Base-by-base conservation (phyloP, 257 asterid genomes). In the Ilex asprella region DNA sequence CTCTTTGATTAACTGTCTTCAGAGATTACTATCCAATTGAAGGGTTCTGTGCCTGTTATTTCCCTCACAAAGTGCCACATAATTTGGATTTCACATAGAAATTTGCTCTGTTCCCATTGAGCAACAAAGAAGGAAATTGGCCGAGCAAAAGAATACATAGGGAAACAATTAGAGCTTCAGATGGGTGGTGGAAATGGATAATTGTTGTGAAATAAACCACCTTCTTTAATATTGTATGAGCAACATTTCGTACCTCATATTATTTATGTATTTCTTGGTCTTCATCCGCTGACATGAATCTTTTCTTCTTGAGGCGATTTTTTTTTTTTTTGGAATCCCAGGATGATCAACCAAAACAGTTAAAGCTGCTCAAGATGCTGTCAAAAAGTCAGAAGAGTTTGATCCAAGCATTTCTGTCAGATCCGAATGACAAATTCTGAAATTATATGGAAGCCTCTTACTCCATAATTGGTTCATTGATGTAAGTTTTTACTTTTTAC, bases 91-190 rank as follows among this genome's bases (percentile, higher is more conserved):
- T 68, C 59, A 60, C 65, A 44, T 66, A 86, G 95, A 86, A 65
- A 86, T 86, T 31, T 86, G 92, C 78, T 77, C 88, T 35, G 87
- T 82, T 65, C 91, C 12, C 80, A 80, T 71, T 92, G 95, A 39
- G 92, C 92, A 30, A 78, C 92, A n/a, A 84, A 84, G 84, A 83
- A 84, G 80, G 95, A 86, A 71, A 73, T 86, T 51, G 92, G 95
- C 63, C 79, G 92, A 54, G 89, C 92, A 54, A 86, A 86, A 76
- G 89, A 84, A 65, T 82, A 76, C 72, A 82, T 86, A 52, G 81
- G 82, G 60, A 84, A 86, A 76, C 95, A 84, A 66, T 80, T 86
- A 16, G 85, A 86, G 84, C 80, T n/a, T n/a, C n/a, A n/a, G n/a
- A n/a, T n/a, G n/a, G n/a, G n/a, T n/a, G n/a, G n/a, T n/a, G n/a